Conservation (phyloP, 768 basidiomycete species). For the Phylloporus rhodoxanthus region DNA sequence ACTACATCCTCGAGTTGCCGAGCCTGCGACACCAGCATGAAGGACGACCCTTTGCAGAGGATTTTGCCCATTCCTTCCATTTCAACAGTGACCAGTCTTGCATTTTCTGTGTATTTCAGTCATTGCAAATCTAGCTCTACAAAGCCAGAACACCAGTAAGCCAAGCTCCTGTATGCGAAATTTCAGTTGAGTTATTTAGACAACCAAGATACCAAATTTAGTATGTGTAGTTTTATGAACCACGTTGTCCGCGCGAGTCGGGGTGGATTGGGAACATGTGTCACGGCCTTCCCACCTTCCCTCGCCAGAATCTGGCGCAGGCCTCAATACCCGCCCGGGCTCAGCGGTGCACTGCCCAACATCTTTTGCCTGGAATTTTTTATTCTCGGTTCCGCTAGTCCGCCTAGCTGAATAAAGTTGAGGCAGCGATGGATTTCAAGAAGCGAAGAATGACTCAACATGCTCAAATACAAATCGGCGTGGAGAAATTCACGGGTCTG, state of each 20-base stretch:
- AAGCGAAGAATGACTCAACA: no score
- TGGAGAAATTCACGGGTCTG: neutral
- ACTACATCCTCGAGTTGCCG: neutral
- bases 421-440: no score
- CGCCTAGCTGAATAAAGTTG: neutral
- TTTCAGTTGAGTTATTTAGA: neutral
- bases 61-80: neutral
- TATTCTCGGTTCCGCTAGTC: neutral
- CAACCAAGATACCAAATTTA: conserved; percentile 20
- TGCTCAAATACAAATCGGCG: neutral
- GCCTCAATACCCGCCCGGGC: neutral
- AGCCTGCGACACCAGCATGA: neutral
- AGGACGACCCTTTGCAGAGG: neutral
- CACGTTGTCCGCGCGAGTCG: neutral
- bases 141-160: neutral
- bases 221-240: conserved; percentile 21
- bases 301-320: no score
- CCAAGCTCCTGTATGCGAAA: neutral
- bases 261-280: neutral
- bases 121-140: neutral
- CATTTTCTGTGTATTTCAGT: neutral
- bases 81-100: neutral
- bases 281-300: no score
- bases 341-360: neutral
- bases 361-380: no score